These are phyloP conservation scores for Epichloe uncinata DNA, from an alignment of 2,329 filamentous ascomycete species.

Conservation along the genomic window DNA sequence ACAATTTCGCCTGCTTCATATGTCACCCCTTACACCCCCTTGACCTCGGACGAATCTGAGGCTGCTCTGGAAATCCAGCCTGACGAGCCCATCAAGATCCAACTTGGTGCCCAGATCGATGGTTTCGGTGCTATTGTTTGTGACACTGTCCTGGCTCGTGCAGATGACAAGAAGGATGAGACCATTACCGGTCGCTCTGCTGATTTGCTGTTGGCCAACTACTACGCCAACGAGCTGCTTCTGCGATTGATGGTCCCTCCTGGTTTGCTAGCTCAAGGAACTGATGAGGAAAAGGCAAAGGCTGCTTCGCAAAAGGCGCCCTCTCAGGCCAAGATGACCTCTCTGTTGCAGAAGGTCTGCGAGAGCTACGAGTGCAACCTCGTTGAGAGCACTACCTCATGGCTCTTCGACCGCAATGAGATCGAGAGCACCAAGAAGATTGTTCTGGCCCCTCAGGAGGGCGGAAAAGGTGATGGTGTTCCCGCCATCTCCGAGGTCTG, in stretches of 20 bases:
- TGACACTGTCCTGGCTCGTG: conserved; percentile 68
- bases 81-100: conserved; percentile 88
- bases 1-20: conserved; percentile 90
- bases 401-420: conserved; percentile 92
- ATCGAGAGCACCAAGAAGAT: conserved; percentile 98
- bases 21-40: conserved; percentile 91
- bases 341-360: conserved; percentile 78
- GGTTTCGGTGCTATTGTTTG: conserved; percentile 94
- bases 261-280: conserved; percentile 68
- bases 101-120: conserved; percentile 97
- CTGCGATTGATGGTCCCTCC: conserved; percentile 83
- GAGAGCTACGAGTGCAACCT: conserved; percentile 85
- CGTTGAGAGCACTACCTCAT: conserved; percentile 96
- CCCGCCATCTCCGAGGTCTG: conserved; percentile 89
- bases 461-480: conserved; percentile 77
- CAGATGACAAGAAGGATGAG: conserved; percentile 46
- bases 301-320: conserved; percentile 69
- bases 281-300: conserved; percentile 93
- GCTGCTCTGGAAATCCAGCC: conserved; percentile 66
- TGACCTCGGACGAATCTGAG: conserved; percentile 77
- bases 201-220: conserved; percentile 76
- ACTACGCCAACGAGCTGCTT: conserved; percentile 93
- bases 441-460: conserved; percentile 74
- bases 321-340: conserved; percentile 75
- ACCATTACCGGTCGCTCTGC: conserved; percentile 64